Base-by-base conservation (phyloP, 179 eudicot species). In the Sideroxylon spinosum region DNA sequence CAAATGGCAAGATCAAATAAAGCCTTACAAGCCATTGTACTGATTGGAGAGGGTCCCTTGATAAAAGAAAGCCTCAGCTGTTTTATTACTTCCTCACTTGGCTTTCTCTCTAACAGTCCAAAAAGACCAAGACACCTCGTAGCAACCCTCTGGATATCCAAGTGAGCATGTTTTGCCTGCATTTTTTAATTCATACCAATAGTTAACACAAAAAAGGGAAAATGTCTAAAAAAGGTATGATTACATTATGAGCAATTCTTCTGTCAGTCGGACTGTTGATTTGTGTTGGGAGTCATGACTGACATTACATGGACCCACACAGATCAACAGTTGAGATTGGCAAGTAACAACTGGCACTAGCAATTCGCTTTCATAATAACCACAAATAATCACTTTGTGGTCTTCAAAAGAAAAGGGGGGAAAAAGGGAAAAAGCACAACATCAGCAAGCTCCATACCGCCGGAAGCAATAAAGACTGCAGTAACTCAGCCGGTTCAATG, bases 101-200 rank as follows among this genome's bases (percentile, higher is more conserved):
- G 97, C 73, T 81, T 87, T 79, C 90, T 88, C 83, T 89, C 97
- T 83, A 92, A 78, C 79, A 92, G 84, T 22, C 98, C 97, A 82
- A 88, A 94, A 67, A 96, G 93, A 79, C 97, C 98, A 64, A 96
- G 92, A 77, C 98, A 94, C 83, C 93, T 88, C 72, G 85, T 83
- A 75, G 98, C 89, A 83, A 89, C 93, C 83, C 98, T 88, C 87
- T 96, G 98, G 75, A 96, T 97, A 80, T 92, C 97, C 85, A 91
- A 80, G 80, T 92, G 88, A 61, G 87, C 84, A 87, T 96, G 99
- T 76, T 88, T 94, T 13, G 88, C 92, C 98, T 95, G 88, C 83
- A 88, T 83, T 74, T 61, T 32, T 26, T 28, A 64, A 29, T 52
- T 63, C 68, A 68, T 7, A 5, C 37, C 2, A 76, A 49, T 60